Conservation (phyloP, 257 asterid species). For the Scutellaria baicalensis region DNA sequence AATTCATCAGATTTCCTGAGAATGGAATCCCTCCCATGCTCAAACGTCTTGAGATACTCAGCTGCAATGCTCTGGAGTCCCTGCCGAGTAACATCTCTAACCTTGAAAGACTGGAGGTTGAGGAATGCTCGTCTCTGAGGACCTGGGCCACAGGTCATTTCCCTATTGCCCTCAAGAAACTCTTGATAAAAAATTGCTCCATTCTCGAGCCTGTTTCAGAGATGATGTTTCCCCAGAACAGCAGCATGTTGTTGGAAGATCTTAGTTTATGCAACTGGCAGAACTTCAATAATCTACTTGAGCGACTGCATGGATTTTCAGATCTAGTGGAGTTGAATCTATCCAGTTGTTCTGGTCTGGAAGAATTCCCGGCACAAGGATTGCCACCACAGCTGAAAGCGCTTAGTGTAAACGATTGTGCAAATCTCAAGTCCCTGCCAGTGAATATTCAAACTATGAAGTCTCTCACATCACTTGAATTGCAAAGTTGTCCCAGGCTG, state of each 20-base stretch:
- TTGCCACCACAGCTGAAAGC: slow-evolving; percentile 48
- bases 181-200: slow-evolving; percentile 42
- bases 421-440: slow-evolving; percentile 46
- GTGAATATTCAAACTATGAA: slow-evolving; percentile 26
- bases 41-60: slow-evolving; percentile 55
- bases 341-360: slow-evolving; percentile 31
- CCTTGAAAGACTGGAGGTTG: slow-evolving; percentile 57
- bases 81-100: slow-evolving; percentile 36
- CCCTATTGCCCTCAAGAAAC: slow-evolving; percentile 46
- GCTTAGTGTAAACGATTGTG: slow-evolving; percentile 50
- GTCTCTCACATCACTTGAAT: slow-evolving; percentile 47
- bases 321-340: slow-evolving; percentile 42
- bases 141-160: slow-evolving; percentile 36
- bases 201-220: slow-evolving; percentile 43
- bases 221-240: slow-evolving; percentile 19
- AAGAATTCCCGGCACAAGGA: slow-evolving; percentile 47
- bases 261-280: slow-evolving; percentile 42
- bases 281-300: slow-evolving; percentile 36
- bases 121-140: slow-evolving; percentile 52
- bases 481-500: slow-evolving; percentile 59
- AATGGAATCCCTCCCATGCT: slow-evolving; percentile 51
- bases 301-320: slow-evolving; percentile 31
- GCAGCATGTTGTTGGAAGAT: slow-evolving; percentile 45
- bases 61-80: slow-evolving; percentile 47
- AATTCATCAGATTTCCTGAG: slow-evolving; percentile 33